These are phyloP conservation scores for Globisporangium takayamanum DNA, from an alignment of 352 stramenopile genomes.

Conservation along the genomic window DNA sequence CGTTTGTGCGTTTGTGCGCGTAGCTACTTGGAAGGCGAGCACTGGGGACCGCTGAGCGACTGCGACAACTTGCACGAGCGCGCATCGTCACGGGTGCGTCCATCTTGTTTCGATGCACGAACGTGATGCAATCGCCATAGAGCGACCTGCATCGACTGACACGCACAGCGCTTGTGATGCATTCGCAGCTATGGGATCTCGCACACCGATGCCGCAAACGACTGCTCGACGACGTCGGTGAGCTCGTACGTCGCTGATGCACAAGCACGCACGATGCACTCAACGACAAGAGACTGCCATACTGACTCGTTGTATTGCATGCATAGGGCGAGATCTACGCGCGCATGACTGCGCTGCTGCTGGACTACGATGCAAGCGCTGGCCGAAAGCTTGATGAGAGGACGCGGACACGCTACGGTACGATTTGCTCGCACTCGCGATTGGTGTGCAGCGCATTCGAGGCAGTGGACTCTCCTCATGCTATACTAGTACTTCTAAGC, in stretches of 20 bases:
- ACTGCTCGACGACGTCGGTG: conserved; percentile 41
- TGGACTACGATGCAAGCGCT: conserved; percentile 7
- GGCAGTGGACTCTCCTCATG: background rate
- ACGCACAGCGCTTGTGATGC: background rate
- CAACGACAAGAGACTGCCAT: no score
- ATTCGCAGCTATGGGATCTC: conserved; percentile 55
- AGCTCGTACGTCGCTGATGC: conserved; percentile 25
- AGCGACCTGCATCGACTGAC: background rate
- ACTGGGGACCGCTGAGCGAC: conserved; percentile 54
- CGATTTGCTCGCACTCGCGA: conserved; percentile 1
- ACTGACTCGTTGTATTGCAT: background rate
- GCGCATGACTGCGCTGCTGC: conserved; percentile 35
- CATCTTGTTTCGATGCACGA: conserved; percentile 1
- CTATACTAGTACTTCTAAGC: background rate
- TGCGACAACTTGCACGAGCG: conserved; percentile 37
- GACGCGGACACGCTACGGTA: conserved; percentile 43
- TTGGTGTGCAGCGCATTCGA: background rate
- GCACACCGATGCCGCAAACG: conserved; percentile 58
- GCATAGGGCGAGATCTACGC: conserved; percentile 32
- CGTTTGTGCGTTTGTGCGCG: background rate
- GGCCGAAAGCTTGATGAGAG: conserved; percentile 27
- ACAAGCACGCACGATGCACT: background rate
- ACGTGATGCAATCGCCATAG: background rate
- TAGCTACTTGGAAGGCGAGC: conserved; percentile 59
- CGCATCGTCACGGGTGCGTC: conserved; percentile 41